These are phyloP conservation scores for Striga asiatica DNA, from an alignment of 257 asterid species.

Conservation along the genomic window DNA sequence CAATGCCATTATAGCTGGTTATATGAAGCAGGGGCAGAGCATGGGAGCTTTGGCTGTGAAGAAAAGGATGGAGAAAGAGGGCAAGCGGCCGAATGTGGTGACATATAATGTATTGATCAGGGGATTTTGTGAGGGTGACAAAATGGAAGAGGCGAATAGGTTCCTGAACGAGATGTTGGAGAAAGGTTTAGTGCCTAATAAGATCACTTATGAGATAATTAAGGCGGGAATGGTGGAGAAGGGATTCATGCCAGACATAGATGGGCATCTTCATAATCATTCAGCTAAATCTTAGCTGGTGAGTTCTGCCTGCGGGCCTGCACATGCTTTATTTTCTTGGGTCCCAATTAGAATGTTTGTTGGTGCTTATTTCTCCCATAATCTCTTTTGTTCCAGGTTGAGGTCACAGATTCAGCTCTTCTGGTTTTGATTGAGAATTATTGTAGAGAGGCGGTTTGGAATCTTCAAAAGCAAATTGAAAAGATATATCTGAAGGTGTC, in stretches of 20 bases:
- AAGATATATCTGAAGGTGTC: constrained; percentile 91
- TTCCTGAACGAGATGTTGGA: constrained; percentile 87
- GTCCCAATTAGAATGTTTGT: too few species aligned
- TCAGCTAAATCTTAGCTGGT: constrained; percentile 17
- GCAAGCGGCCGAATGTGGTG: constrained; percentile 60
- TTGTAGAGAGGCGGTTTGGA: constrained; percentile 97
- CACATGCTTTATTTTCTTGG: too few species aligned
- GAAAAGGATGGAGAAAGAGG: constrained; percentile 80
- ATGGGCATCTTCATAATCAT: constrained; percentile 59
- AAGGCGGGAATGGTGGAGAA: constrained; percentile 75
- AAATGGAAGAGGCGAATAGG: constrained; percentile 57
- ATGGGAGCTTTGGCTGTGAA: constrained; percentile 51
- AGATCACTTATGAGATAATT: constrained; percentile 60
- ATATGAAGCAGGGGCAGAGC: constrained; percentile 51
- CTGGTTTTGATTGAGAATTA: constrained; percentile 86
- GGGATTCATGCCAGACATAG: constrained; percentile 76
- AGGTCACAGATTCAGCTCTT: constrained; percentile 83
- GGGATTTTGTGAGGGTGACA: constrained; percentile 50
- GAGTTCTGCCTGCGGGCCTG: too few species aligned
- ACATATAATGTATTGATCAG: constrained; percentile 71
- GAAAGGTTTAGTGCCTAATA: constrained; percentile 74
- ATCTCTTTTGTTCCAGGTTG: constrained; percentile 72
- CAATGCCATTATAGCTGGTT: constrained; percentile 60
- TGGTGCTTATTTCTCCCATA: too few species aligned
- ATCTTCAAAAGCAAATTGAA: constrained; percentile 98